phyloP scores from a whole-genome alignment of 202 grass and related monocot genomes.

The Schoenoplectus tabernaemontani region DNA sequence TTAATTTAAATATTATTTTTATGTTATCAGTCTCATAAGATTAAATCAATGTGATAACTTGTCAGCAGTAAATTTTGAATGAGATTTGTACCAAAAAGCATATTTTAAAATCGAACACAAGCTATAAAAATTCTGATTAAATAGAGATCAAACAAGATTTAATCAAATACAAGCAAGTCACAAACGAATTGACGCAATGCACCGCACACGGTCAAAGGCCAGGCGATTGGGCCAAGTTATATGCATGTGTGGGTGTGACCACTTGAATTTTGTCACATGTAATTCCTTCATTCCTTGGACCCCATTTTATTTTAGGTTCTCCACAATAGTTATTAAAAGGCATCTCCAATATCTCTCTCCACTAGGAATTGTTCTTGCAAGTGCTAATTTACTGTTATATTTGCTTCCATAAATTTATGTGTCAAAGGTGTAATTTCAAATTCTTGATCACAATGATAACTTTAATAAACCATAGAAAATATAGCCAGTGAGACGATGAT shows the following conservation, averaged over 20 bases:
- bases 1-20: too few species aligned
- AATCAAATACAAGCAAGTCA: too few species aligned
- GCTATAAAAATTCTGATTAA: too few species aligned
- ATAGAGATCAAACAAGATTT: too few species aligned
- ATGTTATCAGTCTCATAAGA: too few species aligned
- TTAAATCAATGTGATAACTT: too few species aligned
- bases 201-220: background rate
- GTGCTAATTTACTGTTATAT: background rate
- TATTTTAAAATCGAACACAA: too few species aligned
- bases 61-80: too few species aligned
- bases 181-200: background rate
- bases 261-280: background rate
- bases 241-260: background rate
- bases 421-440: background rate
- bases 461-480: background rate
- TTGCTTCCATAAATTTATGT: background rate
- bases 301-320: background rate
- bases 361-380: background rate
- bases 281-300: background rate
- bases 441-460: background rate
- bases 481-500: background rate
- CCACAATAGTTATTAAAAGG: conserved; percentile 1
- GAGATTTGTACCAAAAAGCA: too few species aligned
- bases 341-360: background rate
- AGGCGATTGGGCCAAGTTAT: background rate